Base-by-base conservation (phyloP, 345 rosid genomes). In the Citrus hindsii region DNA sequence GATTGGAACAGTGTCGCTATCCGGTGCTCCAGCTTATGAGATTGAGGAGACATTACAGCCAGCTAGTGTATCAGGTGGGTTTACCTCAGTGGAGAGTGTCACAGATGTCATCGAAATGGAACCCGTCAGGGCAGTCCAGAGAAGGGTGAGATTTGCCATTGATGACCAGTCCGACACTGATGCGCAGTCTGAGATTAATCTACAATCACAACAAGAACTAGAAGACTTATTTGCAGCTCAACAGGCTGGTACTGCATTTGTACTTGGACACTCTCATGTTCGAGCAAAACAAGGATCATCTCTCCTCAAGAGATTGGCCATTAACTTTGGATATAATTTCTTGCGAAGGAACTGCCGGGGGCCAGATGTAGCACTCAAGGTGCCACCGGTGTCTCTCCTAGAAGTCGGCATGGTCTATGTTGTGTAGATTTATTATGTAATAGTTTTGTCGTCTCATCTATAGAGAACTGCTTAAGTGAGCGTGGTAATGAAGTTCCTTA, bases 401-500 rank as follows among this genome's bases (percentile, higher is more conserved):
- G 98, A 97, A 85, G 99, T 97, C 0, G 99, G 99, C 66, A 97
- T 97, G 98, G 95, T 96, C 79, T 96, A 96, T 83, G 89, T 96
- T 72, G 87, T 96, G 71, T 92, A 79, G 79, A 63, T 74, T 60
- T 69, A 40, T 73, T 25, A 28, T 55, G 28, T 25, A 67, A 76
- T 76, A 48, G 53, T 64, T 71, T 59, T 46, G 65, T 51, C 19
- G 51, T 38, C 69, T 38, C 46, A 63, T 76, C 24, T 46, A 30
- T 71, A 35, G 66, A 59, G 32, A 78, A 63, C 33, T 53, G 14
- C 51, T 46, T 46, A 33, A 38, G 40, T 24, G 56, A 73, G 76
- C 24, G 22, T 21, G 35, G 16, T 32, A 53, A 37, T 25, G 65
- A 42, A 77, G 9, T 22, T 30, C n/a, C 25, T 59, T 27, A 51